Evolutionary conservation across 2,329 filamentous ascomycete species (phyloP).

Genomic region (Metarhizium brunneum): DNA sequence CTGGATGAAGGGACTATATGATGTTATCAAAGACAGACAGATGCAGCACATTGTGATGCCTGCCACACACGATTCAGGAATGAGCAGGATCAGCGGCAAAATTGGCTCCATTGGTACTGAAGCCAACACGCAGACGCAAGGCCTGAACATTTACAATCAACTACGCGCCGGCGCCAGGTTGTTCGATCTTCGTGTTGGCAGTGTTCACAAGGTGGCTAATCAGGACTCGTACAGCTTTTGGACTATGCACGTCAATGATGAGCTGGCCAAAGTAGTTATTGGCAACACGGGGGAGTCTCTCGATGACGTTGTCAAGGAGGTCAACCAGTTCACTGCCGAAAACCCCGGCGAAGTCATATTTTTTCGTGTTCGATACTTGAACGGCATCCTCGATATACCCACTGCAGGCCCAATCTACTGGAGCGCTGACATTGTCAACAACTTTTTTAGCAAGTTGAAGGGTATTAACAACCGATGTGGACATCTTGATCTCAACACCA

Average conservation of each 20-base stretch:
- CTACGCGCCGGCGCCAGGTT: slow-evolving; percentile 34
- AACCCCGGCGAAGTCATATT: slow-evolving; percentile 36
- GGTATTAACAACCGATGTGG: slow-evolving; percentile 30
- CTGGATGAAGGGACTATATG: slow-evolving; percentile 24
- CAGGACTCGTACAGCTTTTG: slow-evolving; percentile 23
- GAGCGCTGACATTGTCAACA: slow-evolving; percentile 26
- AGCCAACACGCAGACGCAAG: slow-evolving; percentile 36
- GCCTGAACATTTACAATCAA: slow-evolving; percentile 33
- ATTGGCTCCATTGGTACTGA: slow-evolving; percentile 25
- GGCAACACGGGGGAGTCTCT: slow-evolving; percentile 37
- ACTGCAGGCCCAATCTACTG: slow-evolving; percentile 21
- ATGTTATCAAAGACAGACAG: slow-evolving; percentile 25
- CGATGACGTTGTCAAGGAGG: slow-evolving; percentile 29
- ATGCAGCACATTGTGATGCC: slow-evolving; percentile 37
- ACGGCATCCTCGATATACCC: slow-evolving; percentile 28
- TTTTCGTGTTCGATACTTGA: slow-evolving; percentile 32
- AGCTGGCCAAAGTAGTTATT: slow-evolving; percentile 24
- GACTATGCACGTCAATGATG: slow-evolving; percentile 30
- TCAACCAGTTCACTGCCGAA: slow-evolving; percentile 35
- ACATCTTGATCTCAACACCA: slow-evolving; percentile 13
- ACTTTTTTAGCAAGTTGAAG: slow-evolving; percentile 32
- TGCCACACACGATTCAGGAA: slow-evolving; percentile 39
- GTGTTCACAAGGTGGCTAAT: slow-evolving; percentile 11
- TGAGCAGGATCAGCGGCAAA: slow-evolving; percentile 28
- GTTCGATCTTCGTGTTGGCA: slow-evolving; percentile 37